These are phyloP conservation scores for Skeletonema tropicum DNA, from an alignment of 108 stramenopile species.

Conservation along the genomic window DNA sequence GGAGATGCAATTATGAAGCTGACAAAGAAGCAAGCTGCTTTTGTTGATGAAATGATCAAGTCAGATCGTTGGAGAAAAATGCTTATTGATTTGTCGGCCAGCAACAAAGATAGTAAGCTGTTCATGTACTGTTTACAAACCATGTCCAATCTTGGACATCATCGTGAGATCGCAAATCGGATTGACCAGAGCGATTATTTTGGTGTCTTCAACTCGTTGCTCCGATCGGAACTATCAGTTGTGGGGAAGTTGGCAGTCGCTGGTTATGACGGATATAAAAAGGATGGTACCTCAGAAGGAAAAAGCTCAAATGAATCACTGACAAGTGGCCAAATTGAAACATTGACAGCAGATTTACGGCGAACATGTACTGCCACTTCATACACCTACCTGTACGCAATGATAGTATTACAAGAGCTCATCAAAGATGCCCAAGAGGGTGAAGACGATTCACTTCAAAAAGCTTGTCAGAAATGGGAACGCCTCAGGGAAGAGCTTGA, in stretches of 20 bases:
- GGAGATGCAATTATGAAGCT: conserved; percentile 77
- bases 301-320: conserved; percentile 36
- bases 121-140: conserved; percentile 78
- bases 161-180: conserved; percentile 82
- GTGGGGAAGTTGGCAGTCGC: conserved; percentile 63
- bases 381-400: conserved; percentile 82
- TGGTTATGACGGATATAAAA: conserved; percentile 48
- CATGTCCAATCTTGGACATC: conserved; percentile 84
- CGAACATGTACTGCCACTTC: conserved; percentile 82
- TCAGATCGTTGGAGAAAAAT: conserved; percentile 79
- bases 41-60: conserved; percentile 87
- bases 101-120: conserved; percentile 75
- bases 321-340: conserved; percentile 38
- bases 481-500: conserved; percentile 76
- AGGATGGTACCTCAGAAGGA: conserved; percentile 10
- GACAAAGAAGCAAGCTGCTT: conserved; percentile 67
- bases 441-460: conserved; percentile 6
- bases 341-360: conserved; percentile 63
- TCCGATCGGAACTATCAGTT: conserved; percentile 69
- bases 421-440: conserved; percentile 16
- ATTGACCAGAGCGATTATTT: conserved; percentile 90
- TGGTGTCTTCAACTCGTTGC: conserved; percentile 82
- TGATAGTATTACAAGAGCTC: conserved; percentile 59
- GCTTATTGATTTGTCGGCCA: conserved; percentile 84
- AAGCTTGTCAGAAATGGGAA: conserved; percentile 77